Percentiles rank a stretch among this genome's conserved stretches.
Evolutionary conservation across 2,329 filamentous ascomycete species (phyloP).

Genomic region (Cadophora gregata): DNA sequence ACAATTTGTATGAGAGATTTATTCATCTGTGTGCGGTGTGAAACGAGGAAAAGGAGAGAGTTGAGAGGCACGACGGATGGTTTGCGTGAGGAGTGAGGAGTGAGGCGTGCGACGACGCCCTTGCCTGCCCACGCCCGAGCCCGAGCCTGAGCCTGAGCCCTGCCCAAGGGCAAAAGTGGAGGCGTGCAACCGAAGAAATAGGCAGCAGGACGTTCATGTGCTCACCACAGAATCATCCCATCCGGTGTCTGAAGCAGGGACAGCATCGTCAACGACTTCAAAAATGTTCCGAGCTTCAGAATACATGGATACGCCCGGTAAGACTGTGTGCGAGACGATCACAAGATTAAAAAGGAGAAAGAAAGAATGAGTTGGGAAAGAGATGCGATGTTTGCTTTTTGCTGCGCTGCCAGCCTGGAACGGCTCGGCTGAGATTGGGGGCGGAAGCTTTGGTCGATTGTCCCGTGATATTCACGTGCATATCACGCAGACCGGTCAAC

Average conservation of each 20-base stretch:
- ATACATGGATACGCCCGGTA: slow-evolving; percentile 2
- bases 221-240: slow-evolving; percentile 7
- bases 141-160: neutral
- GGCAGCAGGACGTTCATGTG: slow-evolving; percentile 21
- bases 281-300: neutral
- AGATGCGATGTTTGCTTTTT: neutral
- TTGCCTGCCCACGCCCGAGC: neutral
- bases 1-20: slow-evolving; percentile 15
- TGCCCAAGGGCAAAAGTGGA: slow-evolving; percentile 26
- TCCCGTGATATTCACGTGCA: neutral
- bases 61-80: neutral
- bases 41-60: neutral
- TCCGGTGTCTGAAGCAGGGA: neutral
- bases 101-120: slow-evolving; percentile 28
- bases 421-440: neutral
- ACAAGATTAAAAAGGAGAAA: neutral
- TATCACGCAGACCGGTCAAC: neutral
- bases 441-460: neutral
- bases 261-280: slow-evolving; percentile 6
- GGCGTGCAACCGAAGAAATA: slow-evolving; percentile 35
- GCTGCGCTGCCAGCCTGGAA: neutral
- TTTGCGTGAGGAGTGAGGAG: slow-evolving; percentile 13
- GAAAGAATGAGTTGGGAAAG: neutral
- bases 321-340: neutral
- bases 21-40: neutral